phyloP scores from a whole-genome alignment of 306 rosid species.

The Crataegus laevigata region DNA sequence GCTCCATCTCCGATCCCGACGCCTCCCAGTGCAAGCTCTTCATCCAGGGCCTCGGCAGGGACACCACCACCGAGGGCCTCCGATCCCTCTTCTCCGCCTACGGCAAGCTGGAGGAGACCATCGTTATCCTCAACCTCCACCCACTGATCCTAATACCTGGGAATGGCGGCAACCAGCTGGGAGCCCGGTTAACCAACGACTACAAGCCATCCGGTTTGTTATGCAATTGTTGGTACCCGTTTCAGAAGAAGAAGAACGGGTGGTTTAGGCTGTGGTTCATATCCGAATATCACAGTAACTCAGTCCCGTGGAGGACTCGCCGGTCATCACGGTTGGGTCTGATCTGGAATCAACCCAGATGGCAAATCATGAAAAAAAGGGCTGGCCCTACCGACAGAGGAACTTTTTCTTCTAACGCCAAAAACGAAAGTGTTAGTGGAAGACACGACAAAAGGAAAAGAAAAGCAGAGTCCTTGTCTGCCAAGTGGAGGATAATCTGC shows the following conservation, averaged over 20 bases:
- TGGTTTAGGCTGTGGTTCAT: conserved; percentile 95
- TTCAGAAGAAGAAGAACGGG: conserved; percentile 34
- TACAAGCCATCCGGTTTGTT: conserved; percentile 47
- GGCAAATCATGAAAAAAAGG: no score
- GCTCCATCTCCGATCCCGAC: conserved; percentile 62
- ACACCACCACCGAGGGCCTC: conserved; percentile 84
- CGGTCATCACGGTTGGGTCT: no score
- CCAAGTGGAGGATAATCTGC: no score
- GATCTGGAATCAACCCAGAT: no score
- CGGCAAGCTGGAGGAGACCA: conserved; percentile 90
- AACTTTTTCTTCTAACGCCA: no score
- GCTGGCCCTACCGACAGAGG: no score
- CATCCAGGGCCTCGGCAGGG: conserved; percentile 94
- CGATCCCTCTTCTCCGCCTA: conserved; percentile 76
- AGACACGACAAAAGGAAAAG: no score
- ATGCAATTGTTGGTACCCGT: conserved; percentile 64
- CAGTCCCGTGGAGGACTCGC: no score
- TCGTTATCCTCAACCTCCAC: conserved; percentile 57
- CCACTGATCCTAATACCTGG: conserved; percentile 80
- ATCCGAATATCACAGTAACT: no score
- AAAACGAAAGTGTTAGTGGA: no score
- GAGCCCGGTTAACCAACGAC: conserved; percentile 43
- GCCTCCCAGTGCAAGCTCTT: conserved; percentile 84
- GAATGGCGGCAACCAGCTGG: conserved; percentile 86
- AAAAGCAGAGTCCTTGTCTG: no score